Percentiles rank a stretch among this genome's conserved stretches.
Evolutionary conservation across 2,329 filamentous ascomycete species (phyloP).

Genomic region (Sclerotinia minor): DNA sequence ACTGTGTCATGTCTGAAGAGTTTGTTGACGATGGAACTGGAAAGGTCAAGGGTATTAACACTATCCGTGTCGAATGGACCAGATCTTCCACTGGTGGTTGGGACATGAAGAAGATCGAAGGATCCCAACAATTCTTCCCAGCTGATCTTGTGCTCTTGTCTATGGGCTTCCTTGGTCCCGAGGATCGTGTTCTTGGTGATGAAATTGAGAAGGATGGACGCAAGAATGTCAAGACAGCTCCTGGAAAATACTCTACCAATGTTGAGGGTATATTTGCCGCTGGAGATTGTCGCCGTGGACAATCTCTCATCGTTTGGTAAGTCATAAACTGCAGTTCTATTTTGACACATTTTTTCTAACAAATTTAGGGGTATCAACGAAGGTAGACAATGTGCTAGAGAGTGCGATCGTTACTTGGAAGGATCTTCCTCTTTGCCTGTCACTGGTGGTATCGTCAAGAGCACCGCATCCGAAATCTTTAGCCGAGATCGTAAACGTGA

Average conservation of each 20-base stretch:
- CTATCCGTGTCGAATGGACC: slow-evolving; percentile 92
- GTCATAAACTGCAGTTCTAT: slow-evolving; percentile 40
- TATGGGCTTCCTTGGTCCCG: slow-evolving; percentile 96
- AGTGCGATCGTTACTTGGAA: slow-evolving; percentile 86
- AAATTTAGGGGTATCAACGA: slow-evolving; percentile 84
- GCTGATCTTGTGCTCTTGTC: slow-evolving; percentile 91
- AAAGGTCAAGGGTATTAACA: slow-evolving; percentile 94
- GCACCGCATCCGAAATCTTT: slow-evolving; percentile 71
- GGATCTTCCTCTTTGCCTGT: slow-evolving; percentile 78
- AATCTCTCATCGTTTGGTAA: slow-evolving; percentile 94
- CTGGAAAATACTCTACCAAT: slow-evolving; percentile 86
- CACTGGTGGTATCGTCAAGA: slow-evolving; percentile 89
- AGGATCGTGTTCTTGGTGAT: slow-evolving; percentile 84
- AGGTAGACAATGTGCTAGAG: slow-evolving; percentile 86
- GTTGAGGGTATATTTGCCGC: slow-evolving; percentile 87
- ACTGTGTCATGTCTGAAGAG: slow-evolving; percentile 97
- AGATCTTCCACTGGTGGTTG: slow-evolving; percentile 85
- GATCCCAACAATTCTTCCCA: slow-evolving; percentile 92
- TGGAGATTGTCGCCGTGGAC: slow-evolving; percentile 90
- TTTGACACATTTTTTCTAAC: slow-evolving; percentile 43
- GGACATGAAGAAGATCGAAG: slow-evolving; percentile 98
- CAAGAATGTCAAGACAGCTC: slow-evolving; percentile 94
- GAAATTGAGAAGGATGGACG: slow-evolving; percentile 86
- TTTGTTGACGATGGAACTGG: slow-evolving; percentile 88
- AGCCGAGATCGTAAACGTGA: slow-evolving; percentile 27